Evolutionary conservation across 805 yeast species (phyloP), one percentile per base, ranked within the genome.

Genomic region (Jamesozyma spencerorum): DNA sequence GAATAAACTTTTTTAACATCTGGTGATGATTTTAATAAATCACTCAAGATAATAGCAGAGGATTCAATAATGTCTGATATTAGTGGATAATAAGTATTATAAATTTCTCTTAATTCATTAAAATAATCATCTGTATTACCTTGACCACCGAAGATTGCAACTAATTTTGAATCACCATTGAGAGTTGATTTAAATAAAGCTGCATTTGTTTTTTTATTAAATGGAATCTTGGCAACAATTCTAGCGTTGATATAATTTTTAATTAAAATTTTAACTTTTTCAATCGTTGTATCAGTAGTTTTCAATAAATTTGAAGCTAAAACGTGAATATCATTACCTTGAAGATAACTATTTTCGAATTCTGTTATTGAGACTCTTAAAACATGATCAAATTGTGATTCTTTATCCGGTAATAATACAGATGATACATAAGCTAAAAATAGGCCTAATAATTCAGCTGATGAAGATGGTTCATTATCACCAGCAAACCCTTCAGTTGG

Each of bases 61-160:
- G 77, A 72, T 47, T 69, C 65, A 52, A 92, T 72, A 52, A 90
- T 77, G 53, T 82, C 90, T 18, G 72, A 64, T 41, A 87, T 69
- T 47, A 90, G 70, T 20, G 85, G 84, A 49, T 79, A 72, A 71
- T 92, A 92, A 44, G 79, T 72, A 48, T 75, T 68, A 70, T 84
- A 81, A 44, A 88, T 63, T 49, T 86, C 94, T 62, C 95, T 79
- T 60, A 92, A 75, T 70, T 92, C 99, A 62, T 88, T 96, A 54
- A 92, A 92, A 70, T 86, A 92, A 62, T 92, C 97, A 60, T 92
- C 97, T 39, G 94, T 81, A 70, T 86, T 90, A 66, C 99, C 99
- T 71, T 92, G 99, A 57, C 99, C 99, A 62, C 99, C 98, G 56
- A 90, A 92, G 51, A 92, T 79, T 48, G 97, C 95, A 45, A 74